phyloP scores from a whole-genome alignment of 805 yeast genomes.

The Pichia cephalocereana region DNA sequence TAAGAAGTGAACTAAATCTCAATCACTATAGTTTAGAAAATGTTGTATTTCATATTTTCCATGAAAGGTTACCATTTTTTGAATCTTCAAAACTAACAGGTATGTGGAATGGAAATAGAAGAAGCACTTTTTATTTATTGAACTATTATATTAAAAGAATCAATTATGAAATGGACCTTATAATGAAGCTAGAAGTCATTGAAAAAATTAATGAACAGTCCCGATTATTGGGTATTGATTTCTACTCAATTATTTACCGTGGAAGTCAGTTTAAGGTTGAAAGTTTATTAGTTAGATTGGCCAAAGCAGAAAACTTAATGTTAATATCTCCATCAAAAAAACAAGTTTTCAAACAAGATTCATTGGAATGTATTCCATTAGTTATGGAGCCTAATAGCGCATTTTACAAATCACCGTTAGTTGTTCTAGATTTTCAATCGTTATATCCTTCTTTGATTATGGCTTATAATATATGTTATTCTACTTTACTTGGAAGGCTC shows the following conservation, averaged over 20 bases:
- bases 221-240: slow-evolving; percentile 80
- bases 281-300: slow-evolving; percentile 63
- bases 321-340: slow-evolving; percentile 70
- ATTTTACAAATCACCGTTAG: slow-evolving; percentile 79
- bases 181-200: slow-evolving; percentile 57
- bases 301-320: slow-evolving; percentile 67
- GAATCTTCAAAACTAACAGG: slow-evolving; percentile 38
- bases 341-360: slow-evolving; percentile 76
- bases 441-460: slow-evolving; percentile 87
- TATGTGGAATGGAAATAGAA: slow-evolving; percentile 28
- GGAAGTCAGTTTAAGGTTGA: slow-evolving; percentile 96
- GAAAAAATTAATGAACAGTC: slow-evolving; percentile 74
- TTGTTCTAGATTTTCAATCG: slow-evolving; percentile 89
- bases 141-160: slow-evolving; percentile 40
- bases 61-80: slow-evolving; percentile 58
- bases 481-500: slow-evolving; percentile 59
- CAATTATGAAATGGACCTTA: slow-evolving; percentile 35
- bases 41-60: slow-evolving; percentile 58
- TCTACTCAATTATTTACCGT: slow-evolving; percentile 73
- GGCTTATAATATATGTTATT: slow-evolving; percentile 83
- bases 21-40: slow-evolving; percentile 70
- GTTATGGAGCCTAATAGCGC: slow-evolving; percentile 88
- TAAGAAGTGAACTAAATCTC: slow-evolving; percentile 55
- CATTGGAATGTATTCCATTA: slow-evolving; percentile 80
- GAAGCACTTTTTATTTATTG: slow-evolving; percentile 28